Base-by-base conservation (phyloP, 2,329 filamentous ascomycete genomes). In the Penicillium paneum region DNA sequence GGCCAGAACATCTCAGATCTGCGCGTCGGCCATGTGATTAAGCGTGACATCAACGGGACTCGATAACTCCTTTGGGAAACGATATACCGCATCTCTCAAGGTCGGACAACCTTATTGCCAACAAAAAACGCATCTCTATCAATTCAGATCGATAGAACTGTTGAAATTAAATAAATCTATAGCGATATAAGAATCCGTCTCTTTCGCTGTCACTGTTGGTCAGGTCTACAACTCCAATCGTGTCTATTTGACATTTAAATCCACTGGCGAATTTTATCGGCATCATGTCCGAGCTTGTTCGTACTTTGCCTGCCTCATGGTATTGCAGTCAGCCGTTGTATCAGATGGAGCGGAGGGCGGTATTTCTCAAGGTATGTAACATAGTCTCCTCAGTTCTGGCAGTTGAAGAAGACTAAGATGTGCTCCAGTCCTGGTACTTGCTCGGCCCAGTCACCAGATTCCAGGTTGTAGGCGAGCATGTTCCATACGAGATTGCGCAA, bases 381-480 rank as follows among this genome's bases (percentile, higher is more conserved):
- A 10, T 11, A n/a, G 3, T 29, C 10, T 29, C 12, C 21, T 24
- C 21, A 24, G 21, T 24, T 24, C 2, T 31, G 0, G 34, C 1
- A 46, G 28, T 28, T 8, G 15, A 19, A 19, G 2, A 15, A 48
- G 15, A 28, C 40, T 63, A 56, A 61, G 6, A 55, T 5, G n/a
- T 41, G 35, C 19, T 42, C 39, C 43, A 80, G 78, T 74, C 78
- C 34, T 82, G 79, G 79, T 80, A 81, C 65, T 70, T 81, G 26
- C 71, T 81, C 1, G 80, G 79, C 1, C 79, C 80, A 0, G 71
- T 81, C n/a, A 81, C 78, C 13, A 70, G 76, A 44, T 82, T 82
- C 58, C 66, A 74, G 45, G 61, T 64, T 3, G 64, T 74, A 12
- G 71, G 71, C 0, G 70, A 76, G 49, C 69, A 71, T 32, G 71